Percentiles rank a stretch among this genome's conserved stretches.
phyloP scores from a whole-genome alignment of 2,329 filamentous ascomycete species.

The Fusarium vanettenii region DNA sequence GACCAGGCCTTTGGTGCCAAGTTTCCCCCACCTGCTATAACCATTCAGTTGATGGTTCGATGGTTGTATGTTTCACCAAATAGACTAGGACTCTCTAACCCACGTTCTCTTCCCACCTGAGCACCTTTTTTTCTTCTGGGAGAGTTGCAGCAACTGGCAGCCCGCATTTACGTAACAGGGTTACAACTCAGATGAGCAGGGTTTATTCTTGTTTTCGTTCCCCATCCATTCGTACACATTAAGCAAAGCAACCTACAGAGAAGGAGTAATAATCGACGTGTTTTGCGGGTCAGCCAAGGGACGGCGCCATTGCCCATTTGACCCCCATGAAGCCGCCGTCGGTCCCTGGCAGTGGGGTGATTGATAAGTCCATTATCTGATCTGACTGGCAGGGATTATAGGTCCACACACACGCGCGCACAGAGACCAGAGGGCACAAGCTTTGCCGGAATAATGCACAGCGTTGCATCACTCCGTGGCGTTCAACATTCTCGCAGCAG shows the following conservation, averaged over 20 bases:
- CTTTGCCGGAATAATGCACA: not conserved
- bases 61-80: not conserved
- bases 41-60: slow-evolving; percentile 7
- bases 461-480: slow-evolving; percentile 26
- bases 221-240: not conserved
- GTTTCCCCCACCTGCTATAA: not conserved
- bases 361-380: slow-evolving; percentile 39
- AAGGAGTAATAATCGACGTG: slow-evolving; percentile 26
- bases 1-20: slow-evolving; percentile 3
- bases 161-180: slow-evolving; percentile 7
- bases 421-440: not conserved
- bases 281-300: slow-evolving; percentile 9
- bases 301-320: not conserved
- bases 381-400: slow-evolving; percentile 29
- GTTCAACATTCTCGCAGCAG: not conserved
- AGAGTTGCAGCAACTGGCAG: slow-evolving; percentile 17
- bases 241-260: slow-evolving; percentile 5
- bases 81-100: not conserved
- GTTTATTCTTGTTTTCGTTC: not conserved
- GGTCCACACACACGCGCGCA: slow-evolving; percentile 2
- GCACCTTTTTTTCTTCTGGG: not conserved
- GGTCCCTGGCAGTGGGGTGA: slow-evolving; percentile 31
- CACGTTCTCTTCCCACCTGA: not conserved
- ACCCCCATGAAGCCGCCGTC: not conserved
- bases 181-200: slow-evolving; percentile 14